Evolutionary conservation across 805 yeast species (phyloP).

Genomic region (Saccharomycopsis synnaedendra): DNA sequence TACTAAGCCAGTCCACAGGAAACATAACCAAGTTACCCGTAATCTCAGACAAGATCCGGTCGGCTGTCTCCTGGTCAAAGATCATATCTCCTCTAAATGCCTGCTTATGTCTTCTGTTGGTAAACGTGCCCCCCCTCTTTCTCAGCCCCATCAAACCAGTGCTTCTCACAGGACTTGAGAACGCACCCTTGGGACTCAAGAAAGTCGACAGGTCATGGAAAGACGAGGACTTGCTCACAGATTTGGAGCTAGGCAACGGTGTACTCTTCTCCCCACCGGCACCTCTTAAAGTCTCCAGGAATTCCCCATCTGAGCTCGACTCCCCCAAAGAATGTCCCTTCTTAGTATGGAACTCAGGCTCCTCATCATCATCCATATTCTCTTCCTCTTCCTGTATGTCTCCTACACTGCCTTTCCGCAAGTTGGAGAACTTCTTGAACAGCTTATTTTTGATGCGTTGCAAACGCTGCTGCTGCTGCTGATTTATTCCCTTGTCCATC

Average conservation of each 20-base stretch:
- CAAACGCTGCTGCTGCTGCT: constrained; percentile 1
- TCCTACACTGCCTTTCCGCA: not conserved
- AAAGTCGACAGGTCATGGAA: constrained; percentile 5
- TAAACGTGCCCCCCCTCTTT: constrained; percentile 19
- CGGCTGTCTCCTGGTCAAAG: constrained; percentile 68
- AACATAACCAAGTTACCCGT: constrained; percentile 86
- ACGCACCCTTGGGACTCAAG: not conserved
- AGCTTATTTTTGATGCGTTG: constrained; percentile 1
- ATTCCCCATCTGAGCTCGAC: no score
- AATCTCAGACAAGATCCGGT: constrained; percentile 53
- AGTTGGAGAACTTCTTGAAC: constrained; percentile 2
- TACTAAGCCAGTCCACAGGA: constrained; percentile 83
- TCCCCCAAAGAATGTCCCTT: not conserved
- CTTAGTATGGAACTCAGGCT: not conserved
- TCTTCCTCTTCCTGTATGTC: constrained; percentile 1
- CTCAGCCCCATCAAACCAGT: constrained; percentile 3
- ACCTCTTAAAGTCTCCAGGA: no score
- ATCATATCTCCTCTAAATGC: constrained; percentile 31
- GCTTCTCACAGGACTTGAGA: constrained; percentile 1
- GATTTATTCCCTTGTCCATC: not conserved
- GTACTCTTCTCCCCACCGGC: not conserved
- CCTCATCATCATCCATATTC: constrained; percentile 1
- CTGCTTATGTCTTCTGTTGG: constrained; percentile 7
- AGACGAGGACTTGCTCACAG: constrained; percentile 6
- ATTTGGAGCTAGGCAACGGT: not conserved